Evolutionary conservation across 2,329 filamentous ascomycete species (phyloP).

Genomic region (Sclerotinia borealis): DNA sequence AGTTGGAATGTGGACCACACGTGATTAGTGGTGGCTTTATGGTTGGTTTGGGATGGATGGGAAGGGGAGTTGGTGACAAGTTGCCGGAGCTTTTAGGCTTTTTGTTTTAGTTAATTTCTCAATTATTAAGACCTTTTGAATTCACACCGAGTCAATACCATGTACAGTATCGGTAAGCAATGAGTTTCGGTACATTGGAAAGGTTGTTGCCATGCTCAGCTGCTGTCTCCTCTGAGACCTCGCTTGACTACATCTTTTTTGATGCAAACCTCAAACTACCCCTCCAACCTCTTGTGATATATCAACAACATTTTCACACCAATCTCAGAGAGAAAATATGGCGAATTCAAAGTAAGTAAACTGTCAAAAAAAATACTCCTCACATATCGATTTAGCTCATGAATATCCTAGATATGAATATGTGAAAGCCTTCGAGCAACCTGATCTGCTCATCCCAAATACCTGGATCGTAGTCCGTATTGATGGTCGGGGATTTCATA

Average conservation of each 20-base stretch:
- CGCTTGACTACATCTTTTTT: conserved; percentile 3
- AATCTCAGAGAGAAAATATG: conserved; percentile 16
- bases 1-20: too few species aligned
- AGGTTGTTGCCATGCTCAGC: neutral
- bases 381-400: neutral
- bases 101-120: too few species aligned
- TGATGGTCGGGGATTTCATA: conserved; percentile 91
- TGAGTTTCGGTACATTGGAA: neutral
- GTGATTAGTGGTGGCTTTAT: too few species aligned
- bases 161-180: neutral
- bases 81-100: too few species aligned
- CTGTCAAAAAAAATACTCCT: neutral
- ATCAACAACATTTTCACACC: neutral
- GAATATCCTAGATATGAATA: conserved; percentile 71
- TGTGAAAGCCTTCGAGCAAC: conserved; percentile 81
- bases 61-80: too few species aligned
- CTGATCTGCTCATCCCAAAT: conserved; percentile 74
- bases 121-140: too few species aligned
- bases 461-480: conserved; percentile 95
- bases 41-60: too few species aligned
- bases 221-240: neutral
- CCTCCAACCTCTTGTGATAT: neutral
- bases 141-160: neutral
- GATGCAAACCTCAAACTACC: neutral
- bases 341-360: conserved; percentile 29